A percentile compares a stretch with the other conserved stretches of the same genome.
Evolutionary conservation across 2,329 filamentous ascomycete genomes (phyloP).

Genomic region (Cylindrodendrum hubeiense): DNA sequence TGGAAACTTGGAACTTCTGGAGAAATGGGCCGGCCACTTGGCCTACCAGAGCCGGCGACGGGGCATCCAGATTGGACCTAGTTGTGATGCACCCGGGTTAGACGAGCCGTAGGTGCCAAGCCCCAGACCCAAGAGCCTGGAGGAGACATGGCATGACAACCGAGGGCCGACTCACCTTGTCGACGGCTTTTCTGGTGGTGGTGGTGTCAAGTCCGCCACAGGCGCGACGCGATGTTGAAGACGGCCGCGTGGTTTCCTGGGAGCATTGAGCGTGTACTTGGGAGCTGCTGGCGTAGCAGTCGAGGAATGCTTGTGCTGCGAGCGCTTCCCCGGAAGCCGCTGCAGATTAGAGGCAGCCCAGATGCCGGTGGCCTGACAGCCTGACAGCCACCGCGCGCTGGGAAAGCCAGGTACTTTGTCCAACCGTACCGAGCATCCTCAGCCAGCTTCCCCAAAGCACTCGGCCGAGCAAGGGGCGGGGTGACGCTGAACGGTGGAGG

Average conservation of each 20-base stretch:
- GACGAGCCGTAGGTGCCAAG: slow-evolving; percentile 28
- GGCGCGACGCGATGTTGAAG: neutral
- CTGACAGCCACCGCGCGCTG: neutral
- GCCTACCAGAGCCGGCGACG: slow-evolving; percentile 31
- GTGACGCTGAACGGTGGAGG: slow-evolving; percentile 2
- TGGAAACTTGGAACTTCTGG: slow-evolving; percentile 40
- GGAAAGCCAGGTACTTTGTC: neutral
- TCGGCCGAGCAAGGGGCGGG: slow-evolving; percentile 19
- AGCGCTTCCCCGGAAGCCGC: neutral
- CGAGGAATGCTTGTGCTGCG: neutral
- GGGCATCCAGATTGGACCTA: slow-evolving; percentile 28
- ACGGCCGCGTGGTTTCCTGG: neutral
- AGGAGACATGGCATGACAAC: slow-evolving; percentile 31
- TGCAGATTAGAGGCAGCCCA: neutral
- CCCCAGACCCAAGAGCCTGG: slow-evolving; percentile 17
- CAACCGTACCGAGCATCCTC: neutral
- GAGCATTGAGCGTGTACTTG: neutral
- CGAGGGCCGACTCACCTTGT: slow-evolving; percentile 28
- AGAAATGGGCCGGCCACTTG: slow-evolving; percentile 32
- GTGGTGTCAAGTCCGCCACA: slow-evolving; percentile 27
- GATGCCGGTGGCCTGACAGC: neutral
- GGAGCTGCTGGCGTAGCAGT: neutral
- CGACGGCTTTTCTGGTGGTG: slow-evolving; percentile 24
- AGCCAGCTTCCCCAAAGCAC: neutral
- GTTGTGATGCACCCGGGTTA: slow-evolving; percentile 26